Evolutionary conservation across 345 rosid species (phyloP).

Genomic region (Moricandia moricandioides): DNA sequence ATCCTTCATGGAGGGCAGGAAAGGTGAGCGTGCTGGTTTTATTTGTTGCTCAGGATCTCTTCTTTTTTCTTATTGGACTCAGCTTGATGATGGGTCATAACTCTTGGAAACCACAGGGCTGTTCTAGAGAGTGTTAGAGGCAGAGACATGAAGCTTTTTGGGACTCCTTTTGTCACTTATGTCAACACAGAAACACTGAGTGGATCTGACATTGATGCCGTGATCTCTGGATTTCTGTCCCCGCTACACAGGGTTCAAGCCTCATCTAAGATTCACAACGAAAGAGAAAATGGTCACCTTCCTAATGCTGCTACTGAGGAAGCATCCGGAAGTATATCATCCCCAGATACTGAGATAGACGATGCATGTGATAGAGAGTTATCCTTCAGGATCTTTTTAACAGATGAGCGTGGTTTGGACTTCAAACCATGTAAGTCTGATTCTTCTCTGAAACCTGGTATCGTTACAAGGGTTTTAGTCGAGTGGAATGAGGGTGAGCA

Average conservation of each 20-base stretch:
- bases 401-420: conserved; percentile 47
- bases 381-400: conserved; percentile 49
- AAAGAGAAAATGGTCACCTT: conserved; percentile 51
- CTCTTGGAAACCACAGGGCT: conserved; percentile 27
- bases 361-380: conserved; percentile 39
- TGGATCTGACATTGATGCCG: conserved; percentile 62
- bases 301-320: conserved; percentile 14
- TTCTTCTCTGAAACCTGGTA: conserved; percentile 48
- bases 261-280: conserved; percentile 43
- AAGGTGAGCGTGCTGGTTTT: conserved; percentile 48
- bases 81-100: conserved; percentile 11
- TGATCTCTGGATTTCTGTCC: conserved; percentile 56
- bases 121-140: conserved; percentile 20
- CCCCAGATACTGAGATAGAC: conserved; percentile 44
- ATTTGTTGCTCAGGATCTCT: conserved; percentile 6
- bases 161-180: conserved; percentile 71
- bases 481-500: conserved; percentile 76
- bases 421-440: conserved; percentile 53
- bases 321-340: conserved; percentile 33
- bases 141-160: conserved; percentile 50
- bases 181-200: conserved; percentile 52
- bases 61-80: neutral
- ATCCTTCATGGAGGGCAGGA: conserved; percentile 62
- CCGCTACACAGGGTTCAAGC: conserved; percentile 48
- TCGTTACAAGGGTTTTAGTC: conserved; percentile 49